A percentile compares a stretch with the other conserved stretches of the same genome.
Conservation (phyloP, 2,329 filamentous ascomycete species). For the Fusarium oxysporum region DNA sequence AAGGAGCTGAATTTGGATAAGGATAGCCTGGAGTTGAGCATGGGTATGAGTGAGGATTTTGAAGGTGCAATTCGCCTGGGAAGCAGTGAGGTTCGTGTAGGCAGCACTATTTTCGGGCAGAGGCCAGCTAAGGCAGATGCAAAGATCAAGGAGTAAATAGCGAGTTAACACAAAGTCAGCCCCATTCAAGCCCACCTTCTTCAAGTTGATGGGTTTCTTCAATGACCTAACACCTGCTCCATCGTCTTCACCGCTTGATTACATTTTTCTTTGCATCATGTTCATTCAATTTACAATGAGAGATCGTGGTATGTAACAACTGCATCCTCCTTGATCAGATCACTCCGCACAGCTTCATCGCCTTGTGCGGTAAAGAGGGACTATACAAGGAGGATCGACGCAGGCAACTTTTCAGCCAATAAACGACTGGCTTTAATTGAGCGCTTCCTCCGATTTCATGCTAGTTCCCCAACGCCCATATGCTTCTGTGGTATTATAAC, state of each 20-base stretch:
- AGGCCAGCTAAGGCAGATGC: slow-evolving; percentile 84
- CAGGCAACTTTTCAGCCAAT: slow-evolving; percentile 32
- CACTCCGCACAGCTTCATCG: slow-evolving; percentile 25
- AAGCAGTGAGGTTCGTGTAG: slow-evolving; percentile 89
- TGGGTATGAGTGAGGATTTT: slow-evolving; percentile 99
- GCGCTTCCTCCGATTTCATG: slow-evolving; percentile 42
- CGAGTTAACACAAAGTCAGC: not conserved
- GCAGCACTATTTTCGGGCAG: slow-evolving; percentile 92
- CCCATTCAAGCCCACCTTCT: not conserved
- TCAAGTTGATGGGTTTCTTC: not conserved
- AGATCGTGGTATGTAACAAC: slow-evolving; percentile 44
- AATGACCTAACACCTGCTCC: not conserved
- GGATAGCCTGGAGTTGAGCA: slow-evolving; percentile 85
- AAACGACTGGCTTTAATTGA: slow-evolving; percentile 38
- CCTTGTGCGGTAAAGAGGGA: slow-evolving; percentile 21
- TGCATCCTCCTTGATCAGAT: slow-evolving; percentile 37
- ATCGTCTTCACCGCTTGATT: not conserved
- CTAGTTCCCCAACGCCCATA: slow-evolving; percentile 49
- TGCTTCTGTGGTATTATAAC: slow-evolving; percentile 47
- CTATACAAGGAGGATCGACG: slow-evolving; percentile 18
- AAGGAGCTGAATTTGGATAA: slow-evolving; percentile 59
- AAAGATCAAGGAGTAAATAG: slow-evolving; percentile 67
- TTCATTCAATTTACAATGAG: slow-evolving; percentile 36
- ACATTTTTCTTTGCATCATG: not conserved
- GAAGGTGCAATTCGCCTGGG: slow-evolving; percentile 87